Evolutionary conservation across 768 basidiomycete genomes (phyloP), one percentile per base, ranked within the genome.

Genomic region (Amyloporia xantha): DNA sequence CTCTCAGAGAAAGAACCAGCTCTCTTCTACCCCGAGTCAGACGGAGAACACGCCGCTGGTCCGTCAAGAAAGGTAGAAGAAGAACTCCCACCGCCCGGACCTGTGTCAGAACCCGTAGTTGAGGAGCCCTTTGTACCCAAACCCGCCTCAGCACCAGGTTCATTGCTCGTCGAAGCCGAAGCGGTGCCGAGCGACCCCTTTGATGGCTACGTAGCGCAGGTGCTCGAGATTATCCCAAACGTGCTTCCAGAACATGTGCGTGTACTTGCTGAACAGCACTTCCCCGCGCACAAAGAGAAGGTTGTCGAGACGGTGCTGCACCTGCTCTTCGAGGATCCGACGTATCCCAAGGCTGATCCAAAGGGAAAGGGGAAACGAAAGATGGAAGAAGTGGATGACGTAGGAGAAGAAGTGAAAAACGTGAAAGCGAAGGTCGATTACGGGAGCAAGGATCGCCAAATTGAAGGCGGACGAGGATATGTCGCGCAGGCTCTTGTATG

Each of bases 151-250:
- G 43, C 12, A 20, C 38, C 48, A 5, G 43, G 19, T 21, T 7
- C 28, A 6, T n/a, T 41, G 30, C 42, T 23, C 15, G n/a, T n/a
- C n/a, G 38, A 25, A 20, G 21, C 12, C 15, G 13, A 28, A 38
- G 41, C 33, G 1, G 43, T 41, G 7, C 45, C 37, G 5, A 49
- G 41, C 28, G 51, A 51, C 6, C 23, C 38, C 40, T 1, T 49
- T 28, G 54, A 59, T 39, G 44, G 3, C 5, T 64, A 59, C 38
- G 51, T 83, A 25, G 71, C 76, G 1, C 78, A 71, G 36, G 71
- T 87, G 25, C 67, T 84, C 30, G 84, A 86, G 56, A 75, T 90
- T 39, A 62, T 88, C 11, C 87, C 87, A 0, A 84, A 88, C 55
- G 82, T 87, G 20, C 71, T 75, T 19, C 78, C 81, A 0, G 55